Evolutionary conservation across 1,139 yeast genomes (phyloP).

Genomic region (Citeromyces hawaiiensis): DNA sequence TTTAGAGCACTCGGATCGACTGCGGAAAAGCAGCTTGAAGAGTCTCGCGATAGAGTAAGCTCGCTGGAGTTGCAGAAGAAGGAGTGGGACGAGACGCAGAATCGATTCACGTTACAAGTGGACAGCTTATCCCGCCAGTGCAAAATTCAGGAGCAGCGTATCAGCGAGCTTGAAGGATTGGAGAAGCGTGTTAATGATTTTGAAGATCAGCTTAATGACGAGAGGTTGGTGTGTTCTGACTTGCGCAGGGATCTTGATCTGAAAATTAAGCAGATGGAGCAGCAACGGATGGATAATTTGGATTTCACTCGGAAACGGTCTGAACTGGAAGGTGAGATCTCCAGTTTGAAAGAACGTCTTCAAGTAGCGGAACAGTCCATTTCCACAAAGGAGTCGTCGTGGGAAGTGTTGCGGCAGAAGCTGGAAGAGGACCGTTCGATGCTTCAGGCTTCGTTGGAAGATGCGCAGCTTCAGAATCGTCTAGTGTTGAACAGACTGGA

Average conservation of each 20-base stretch:
- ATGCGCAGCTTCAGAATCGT: slow-evolving; percentile 52
- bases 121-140: too few species aligned
- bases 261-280: slow-evolving; percentile 14
- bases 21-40: too few species aligned
- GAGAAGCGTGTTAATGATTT: too few species aligned
- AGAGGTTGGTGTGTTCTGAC: slow-evolving; percentile 20
- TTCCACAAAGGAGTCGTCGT: slow-evolving; percentile 20
- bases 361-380: slow-evolving; percentile 13
- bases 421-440: slow-evolving; percentile 41
- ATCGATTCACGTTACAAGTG: too few species aligned
- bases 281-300: slow-evolving; percentile 20
- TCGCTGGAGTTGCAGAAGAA: too few species aligned
- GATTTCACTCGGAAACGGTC: slow-evolving; percentile 13
- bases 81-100: too few species aligned
- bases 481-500: slow-evolving; percentile 64
- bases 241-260: slow-evolving; percentile 13
- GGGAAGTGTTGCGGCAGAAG: slow-evolving; percentile 26
- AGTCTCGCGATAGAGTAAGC: too few species aligned
- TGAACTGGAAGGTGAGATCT: slow-evolving; percentile 23
- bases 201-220: slow-evolving; percentile 7
- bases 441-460: slow-evolving; percentile 33
- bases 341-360: slow-evolving; percentile 13
- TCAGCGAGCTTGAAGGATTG: too few species aligned
- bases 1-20: too few species aligned
- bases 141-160: too few species aligned